phyloP scores from a whole-genome alignment of 2,329 filamentous ascomycete species.

The Kalmusia sp. region DNA sequence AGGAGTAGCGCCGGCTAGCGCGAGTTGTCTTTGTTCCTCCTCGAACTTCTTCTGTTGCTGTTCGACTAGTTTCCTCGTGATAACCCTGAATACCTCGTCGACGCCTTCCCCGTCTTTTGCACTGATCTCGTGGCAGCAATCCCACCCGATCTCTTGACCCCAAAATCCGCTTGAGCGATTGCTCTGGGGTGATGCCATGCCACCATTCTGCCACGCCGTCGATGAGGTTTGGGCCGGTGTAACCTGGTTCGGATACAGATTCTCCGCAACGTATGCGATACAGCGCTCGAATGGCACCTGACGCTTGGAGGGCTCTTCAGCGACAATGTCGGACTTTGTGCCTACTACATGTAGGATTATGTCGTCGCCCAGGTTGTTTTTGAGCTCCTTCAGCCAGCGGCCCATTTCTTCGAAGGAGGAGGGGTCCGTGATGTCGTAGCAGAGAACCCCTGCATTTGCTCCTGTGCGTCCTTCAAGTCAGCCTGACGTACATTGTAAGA shows the following conservation, averaged over 20 bases:
- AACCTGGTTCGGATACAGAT: constrained; percentile 72
- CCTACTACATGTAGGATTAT: constrained; percentile 94
- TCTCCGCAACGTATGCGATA: constrained; percentile 93
- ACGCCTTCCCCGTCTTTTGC: constrained; percentile 95
- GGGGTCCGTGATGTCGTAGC: constrained; percentile 91
- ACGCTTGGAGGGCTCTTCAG: constrained; percentile 77
- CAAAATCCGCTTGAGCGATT: constrained; percentile 76
- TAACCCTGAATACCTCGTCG: constrained; percentile 92
- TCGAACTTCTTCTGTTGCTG: constrained; percentile 66
- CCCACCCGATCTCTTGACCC: constrained; percentile 94
- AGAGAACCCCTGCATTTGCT: constrained; percentile 90
- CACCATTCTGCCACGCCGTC: constrained; percentile 48
- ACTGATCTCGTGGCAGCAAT: constrained; percentile 95
- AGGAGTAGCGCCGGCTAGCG: constrained; percentile 53
- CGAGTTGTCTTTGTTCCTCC: constrained; percentile 55
- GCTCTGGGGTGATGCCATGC: constrained; percentile 55
- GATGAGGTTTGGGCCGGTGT: constrained; percentile 52
- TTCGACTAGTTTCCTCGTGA: constrained; percentile 84
- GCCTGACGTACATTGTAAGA: neutral
- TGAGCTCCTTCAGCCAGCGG: constrained; percentile 85
- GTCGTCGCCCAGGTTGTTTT: constrained; percentile 76
- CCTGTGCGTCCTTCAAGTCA: constrained; percentile 54
- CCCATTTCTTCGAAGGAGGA: constrained; percentile 91
- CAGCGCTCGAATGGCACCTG: constrained; percentile 94
- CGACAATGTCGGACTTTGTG: constrained; percentile 79